These are phyloP conservation scores for Anastatica hierochuntica DNA, from an alignment of 345 rosid species.

Conservation along the genomic window DNA sequence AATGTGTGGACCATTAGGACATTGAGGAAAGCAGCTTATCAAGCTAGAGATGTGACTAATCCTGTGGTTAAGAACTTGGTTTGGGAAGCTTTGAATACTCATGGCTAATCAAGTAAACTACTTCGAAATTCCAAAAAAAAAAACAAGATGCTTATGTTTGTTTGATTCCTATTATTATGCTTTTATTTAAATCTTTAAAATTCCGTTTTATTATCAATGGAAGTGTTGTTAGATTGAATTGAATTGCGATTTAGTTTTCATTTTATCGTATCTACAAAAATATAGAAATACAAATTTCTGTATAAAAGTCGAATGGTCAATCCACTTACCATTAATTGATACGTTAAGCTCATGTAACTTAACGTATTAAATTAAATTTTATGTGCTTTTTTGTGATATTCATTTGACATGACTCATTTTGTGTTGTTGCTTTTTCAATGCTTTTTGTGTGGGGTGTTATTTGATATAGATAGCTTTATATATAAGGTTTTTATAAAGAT, in stretches of 20 bases:
- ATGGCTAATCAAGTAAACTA: too few species aligned
- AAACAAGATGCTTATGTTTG: not conserved
- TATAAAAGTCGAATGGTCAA: too few species aligned
- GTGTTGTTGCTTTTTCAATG: not conserved
- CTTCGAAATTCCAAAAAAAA: too few species aligned
- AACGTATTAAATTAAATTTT: too few species aligned
- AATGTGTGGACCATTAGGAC: constrained; percentile 52
- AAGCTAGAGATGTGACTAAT: constrained; percentile 60
- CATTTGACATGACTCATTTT: too few species aligned
- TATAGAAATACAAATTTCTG: not conserved
- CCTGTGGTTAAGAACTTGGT: constrained; percentile 26
- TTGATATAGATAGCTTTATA: not conserved
- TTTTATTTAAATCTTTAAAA: not conserved
- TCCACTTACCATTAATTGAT: too few species aligned
- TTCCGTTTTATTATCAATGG: constrained; percentile 3
- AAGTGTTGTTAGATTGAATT: constrained; percentile 13
- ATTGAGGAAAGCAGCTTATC: constrained; percentile 63
- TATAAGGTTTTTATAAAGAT: not conserved
- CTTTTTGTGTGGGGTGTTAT: constrained; percentile 12
- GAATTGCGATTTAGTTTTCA: constrained; percentile 17
- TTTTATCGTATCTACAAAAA: not conserved
- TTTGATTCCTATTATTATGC: not conserved
- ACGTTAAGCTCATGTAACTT: too few species aligned
- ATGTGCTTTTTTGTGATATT: too few species aligned
- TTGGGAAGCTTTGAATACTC: constrained; percentile 31